Percentiles rank a stretch among this genome's conserved stretches.
Evolutionary conservation across 2,329 filamentous ascomycete genomes (phyloP).

Genomic region (Aureobasidium uvarum): DNA sequence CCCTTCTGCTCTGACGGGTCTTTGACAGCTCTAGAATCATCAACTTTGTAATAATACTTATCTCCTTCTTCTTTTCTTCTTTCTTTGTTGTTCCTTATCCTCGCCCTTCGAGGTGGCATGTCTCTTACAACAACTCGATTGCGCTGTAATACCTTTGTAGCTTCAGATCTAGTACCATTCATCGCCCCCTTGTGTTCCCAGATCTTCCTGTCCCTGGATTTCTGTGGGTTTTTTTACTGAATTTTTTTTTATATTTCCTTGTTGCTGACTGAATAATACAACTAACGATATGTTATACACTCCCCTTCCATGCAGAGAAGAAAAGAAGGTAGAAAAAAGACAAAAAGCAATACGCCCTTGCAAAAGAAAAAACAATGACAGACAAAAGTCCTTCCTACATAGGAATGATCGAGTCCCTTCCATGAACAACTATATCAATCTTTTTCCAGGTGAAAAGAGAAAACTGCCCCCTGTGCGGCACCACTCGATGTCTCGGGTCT

Average conservation of each 20-base stretch:
- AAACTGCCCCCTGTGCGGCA: background rate
- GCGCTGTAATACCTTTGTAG: no score
- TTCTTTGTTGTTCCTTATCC: no score
- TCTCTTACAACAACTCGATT: no score
- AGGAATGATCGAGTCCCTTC: background rate
- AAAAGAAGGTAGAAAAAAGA: background rate
- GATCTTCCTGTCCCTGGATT: no score
- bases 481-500: background rate
- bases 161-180: no score
- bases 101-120: no score
- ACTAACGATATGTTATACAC: background rate
- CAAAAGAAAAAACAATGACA: background rate
- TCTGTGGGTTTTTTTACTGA: no score
- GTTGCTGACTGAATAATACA: background rate
- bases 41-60: background rate
- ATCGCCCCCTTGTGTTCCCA: no score
- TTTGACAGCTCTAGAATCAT: background rate
- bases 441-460: background rate
- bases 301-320: background rate
- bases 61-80: no score
- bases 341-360: background rate
- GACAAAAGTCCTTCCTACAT: background rate
- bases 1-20: background rate
- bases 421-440: background rate
- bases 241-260: background rate